These are phyloP conservation scores for Pharus latifolius DNA, from an alignment of 176 grass and related monocot genomes.

Conservation along the genomic window DNA sequence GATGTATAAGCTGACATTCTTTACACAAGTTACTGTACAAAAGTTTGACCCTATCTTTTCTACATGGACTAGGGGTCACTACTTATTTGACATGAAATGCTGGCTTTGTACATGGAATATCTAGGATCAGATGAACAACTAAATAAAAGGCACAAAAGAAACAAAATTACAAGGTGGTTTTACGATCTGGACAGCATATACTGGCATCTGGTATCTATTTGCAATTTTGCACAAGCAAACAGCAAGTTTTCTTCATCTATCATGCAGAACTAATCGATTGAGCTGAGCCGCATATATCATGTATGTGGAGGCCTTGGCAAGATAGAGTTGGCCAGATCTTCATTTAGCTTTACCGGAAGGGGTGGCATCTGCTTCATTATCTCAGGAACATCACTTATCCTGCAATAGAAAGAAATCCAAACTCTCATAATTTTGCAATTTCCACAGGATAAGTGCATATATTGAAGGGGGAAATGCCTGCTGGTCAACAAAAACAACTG, in stretches of 20 bases:
- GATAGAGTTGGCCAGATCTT: conserved; percentile 63
- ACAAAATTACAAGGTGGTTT: neutral
- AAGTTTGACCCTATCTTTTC: conserved; percentile 13
- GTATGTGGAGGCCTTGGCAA: conserved; percentile 30
- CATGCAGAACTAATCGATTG: neutral
- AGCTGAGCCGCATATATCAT: neutral
- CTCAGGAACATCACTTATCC: conserved; percentile 60
- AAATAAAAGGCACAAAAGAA: conserved; percentile 7
- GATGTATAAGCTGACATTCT: conserved; percentile 11
- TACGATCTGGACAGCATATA: conserved; percentile 8
- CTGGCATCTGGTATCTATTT: neutral
- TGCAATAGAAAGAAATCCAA: conserved; percentile 22
- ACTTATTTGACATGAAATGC: conserved; percentile 1
- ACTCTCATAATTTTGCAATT: neutral
- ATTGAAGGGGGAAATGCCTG: neutral
- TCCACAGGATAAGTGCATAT: neutral
- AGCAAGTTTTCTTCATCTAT: conserved; percentile 4
- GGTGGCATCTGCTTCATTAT: conserved; percentile 97
- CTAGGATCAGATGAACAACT: conserved; percentile 27
- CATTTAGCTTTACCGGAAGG: conserved; percentile 73
- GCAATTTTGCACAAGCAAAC: neutral
- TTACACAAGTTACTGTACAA: conserved; percentile 20
- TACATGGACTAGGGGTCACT: conserved; percentile 10
- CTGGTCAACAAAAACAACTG: neutral
- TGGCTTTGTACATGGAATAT: conserved; percentile 13